Conservation (phyloP, 768 basidiomycete genomes). For the Mycena vitilis region DNA sequence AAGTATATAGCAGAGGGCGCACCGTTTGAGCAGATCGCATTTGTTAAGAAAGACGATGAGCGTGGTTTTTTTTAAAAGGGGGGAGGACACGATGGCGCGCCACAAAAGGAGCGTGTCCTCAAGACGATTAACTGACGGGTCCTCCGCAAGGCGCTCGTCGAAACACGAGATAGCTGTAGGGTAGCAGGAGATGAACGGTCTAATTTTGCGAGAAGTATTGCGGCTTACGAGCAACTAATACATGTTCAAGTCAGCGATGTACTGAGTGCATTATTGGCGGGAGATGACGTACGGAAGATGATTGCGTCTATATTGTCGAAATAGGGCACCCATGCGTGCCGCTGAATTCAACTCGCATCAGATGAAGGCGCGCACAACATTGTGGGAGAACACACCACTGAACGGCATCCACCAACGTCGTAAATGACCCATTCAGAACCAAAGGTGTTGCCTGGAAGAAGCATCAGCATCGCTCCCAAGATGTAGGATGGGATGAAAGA, state of each 20-base stretch:
- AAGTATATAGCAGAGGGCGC: neutral
- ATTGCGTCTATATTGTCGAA: slow-evolving; percentile 82
- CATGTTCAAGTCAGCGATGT: neutral
- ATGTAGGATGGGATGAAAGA: slow-evolving; percentile 3
- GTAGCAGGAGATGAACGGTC: slow-evolving; percentile 42
- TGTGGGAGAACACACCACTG: slow-evolving; percentile 52
- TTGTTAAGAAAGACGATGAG: slow-evolving; percentile 84
- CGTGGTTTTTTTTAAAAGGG: slow-evolving; percentile 68
- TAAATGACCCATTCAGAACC: slow-evolving; percentile 73
- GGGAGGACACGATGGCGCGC: slow-evolving; percentile 69
- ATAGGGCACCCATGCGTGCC: slow-evolving; percentile 78
- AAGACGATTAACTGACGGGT: slow-evolving; percentile 71
- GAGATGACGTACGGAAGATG: slow-evolving; percentile 71
- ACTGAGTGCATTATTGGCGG: slow-evolving; percentile 37
- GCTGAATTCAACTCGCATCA: slow-evolving; percentile 47
- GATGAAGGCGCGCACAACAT: neutral
- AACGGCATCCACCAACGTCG: slow-evolving; percentile 76
- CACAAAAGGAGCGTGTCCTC: slow-evolving; percentile 81
- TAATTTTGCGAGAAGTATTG: slow-evolving; percentile 37
- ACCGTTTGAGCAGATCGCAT: slow-evolving; percentile 67
- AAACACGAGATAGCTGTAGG: slow-evolving; percentile 56
- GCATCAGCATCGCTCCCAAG: neutral
- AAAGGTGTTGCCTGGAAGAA: slow-evolving; percentile 40
- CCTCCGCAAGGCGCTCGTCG: slow-evolving; percentile 64
- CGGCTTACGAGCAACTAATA: slow-evolving; percentile 43